Evolutionary conservation across 1,284 basidiomycete species (phyloP).

Genomic region (Ustilago shanxiensis): DNA sequence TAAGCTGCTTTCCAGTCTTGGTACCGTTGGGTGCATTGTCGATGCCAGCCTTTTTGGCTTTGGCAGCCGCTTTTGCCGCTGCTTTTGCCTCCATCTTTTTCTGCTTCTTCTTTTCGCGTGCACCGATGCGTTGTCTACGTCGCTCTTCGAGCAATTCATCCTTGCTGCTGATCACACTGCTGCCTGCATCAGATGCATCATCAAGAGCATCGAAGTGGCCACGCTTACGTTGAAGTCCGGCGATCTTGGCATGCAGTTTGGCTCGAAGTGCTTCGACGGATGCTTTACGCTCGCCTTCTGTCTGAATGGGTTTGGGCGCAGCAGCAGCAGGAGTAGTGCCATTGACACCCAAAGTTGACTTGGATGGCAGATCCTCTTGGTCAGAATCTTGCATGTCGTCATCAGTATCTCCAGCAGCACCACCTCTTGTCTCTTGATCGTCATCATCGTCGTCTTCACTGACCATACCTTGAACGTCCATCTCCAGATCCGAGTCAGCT

Average conservation of each 20-base stretch:
- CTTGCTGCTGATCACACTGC: constrained; percentile 55
- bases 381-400: constrained; percentile 52
- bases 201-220: constrained; percentile 35
- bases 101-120: constrained; percentile 62
- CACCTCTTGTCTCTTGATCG: constrained; percentile 36
- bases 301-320: constrained; percentile 33
- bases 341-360: constrained; percentile 1
- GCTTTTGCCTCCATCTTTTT: constrained; percentile 60
- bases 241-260: constrained; percentile 63
- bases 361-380: constrained; percentile 28
- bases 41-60: constrained; percentile 34
- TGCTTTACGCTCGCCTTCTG: constrained; percentile 54
- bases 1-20: constrained; percentile 26
- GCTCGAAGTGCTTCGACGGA: constrained; percentile 59
- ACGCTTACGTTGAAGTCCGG: constrained; percentile 57
- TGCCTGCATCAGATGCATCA: constrained; percentile 38
- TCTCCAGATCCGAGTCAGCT: constrained; percentile 47
- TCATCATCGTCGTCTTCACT: constrained; percentile 39
- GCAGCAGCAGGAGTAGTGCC: constrained; percentile 6
- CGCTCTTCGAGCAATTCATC: constrained; percentile 67
- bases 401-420: constrained; percentile 53
- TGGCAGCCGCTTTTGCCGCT: constrained; percentile 34
- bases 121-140: constrained; percentile 61
- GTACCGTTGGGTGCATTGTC: constrained; percentile 36
- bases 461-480: constrained; percentile 51